Base-by-base conservation (phyloP, 1,284 basidiomycete species). In the Coniferiporia weirii region DNA sequence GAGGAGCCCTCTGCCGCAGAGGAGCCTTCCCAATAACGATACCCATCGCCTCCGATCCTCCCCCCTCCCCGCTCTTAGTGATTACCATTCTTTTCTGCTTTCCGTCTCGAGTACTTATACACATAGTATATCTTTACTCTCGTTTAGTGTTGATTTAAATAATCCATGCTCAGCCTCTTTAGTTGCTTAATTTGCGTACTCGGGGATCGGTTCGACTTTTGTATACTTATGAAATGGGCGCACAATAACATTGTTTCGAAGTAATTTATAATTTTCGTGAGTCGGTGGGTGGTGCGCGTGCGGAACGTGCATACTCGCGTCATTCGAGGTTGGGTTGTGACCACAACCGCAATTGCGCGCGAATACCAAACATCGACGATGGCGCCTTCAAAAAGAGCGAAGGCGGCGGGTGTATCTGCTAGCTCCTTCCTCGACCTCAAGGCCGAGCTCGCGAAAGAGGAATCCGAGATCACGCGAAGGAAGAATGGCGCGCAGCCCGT, bases 381-480 rank as follows among this genome's bases (percentile, higher is more conserved):
- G 60, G 56, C 60, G 10, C 60, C 56, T 15, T 47, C 56, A 36
- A 54, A 73, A 64, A 88, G 85, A 67, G 76, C 82, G 0, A 86
- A 82, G 68, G 82, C 81, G n/a, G 80, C 83, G 45, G 85, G 85
- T 3, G 77, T 89, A 66, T 87, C 82, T 62, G 77, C 84, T 1
- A 80, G 78, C 59, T 88, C 89, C 0, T 89, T 91, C 70, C 80
- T 91, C 27, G 87, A 91, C 66, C 79, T 92, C 48, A 88, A 87
- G 64, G 84, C 87, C 3, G 84, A 90, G 60, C 73, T 92, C 0
- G 77, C 82, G 1, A 87, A 84, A 64, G 76, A 85, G 64, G 82
- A 87, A 66, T 80, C 81, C 52, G 82, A 85, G 50, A 82, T 87
- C 59, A 27, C 27, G 27, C 61, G 76, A 8, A 82, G 78, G 67